Percentiles rank a stretch among this genome's conserved stretches.
Conservation (phyloP, 2,329 filamentous ascomycete species). For the Xylariaceae sp. region DNA sequence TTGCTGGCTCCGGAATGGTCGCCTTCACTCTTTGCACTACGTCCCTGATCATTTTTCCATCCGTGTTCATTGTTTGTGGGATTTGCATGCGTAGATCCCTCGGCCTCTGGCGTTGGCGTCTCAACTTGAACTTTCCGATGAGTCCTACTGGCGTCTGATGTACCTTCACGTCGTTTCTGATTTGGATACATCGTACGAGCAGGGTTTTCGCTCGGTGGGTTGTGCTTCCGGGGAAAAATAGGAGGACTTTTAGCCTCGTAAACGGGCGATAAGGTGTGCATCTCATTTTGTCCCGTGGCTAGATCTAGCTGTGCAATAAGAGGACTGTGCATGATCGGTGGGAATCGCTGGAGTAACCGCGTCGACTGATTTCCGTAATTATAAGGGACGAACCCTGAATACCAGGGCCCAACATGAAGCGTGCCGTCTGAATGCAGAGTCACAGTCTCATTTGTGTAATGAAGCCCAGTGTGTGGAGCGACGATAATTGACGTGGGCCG, state of each 20-base stretch:
- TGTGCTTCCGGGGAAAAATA: constrained; percentile 51
- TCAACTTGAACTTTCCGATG: constrained; percentile 30
- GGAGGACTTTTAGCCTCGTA: constrained; percentile 68
- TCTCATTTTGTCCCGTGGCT: constrained; percentile 44
- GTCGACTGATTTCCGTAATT: not conserved
- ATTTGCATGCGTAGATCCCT: constrained; percentile 22
- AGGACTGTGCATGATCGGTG: constrained; percentile 42
- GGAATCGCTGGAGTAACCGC: constrained; percentile 22
- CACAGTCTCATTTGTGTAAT: constrained; percentile 31
- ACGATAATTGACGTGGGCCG: constrained; percentile 12
- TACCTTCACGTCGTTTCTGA: constrained; percentile 18
- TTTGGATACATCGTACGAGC: constrained; percentile 7
- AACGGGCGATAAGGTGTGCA: constrained; percentile 62
- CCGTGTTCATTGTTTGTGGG: constrained; percentile 36
- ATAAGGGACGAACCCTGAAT: constrained; percentile 6
- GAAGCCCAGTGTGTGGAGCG: constrained; percentile 13
- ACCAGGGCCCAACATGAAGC: constrained; percentile 21
- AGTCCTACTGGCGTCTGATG: constrained; percentile 21
- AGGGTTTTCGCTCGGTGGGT: constrained; percentile 32
- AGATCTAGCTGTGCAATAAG: constrained; percentile 52
- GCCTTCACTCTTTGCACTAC: constrained; percentile 50
- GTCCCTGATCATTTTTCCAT: constrained; percentile 49
- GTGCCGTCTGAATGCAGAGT: constrained; percentile 20
- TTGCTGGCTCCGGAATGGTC: constrained; percentile 35
- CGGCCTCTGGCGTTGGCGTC: constrained; percentile 20